Conservation (phyloP, 345 rosid genomes). For the Durio zibethinus region DNA sequence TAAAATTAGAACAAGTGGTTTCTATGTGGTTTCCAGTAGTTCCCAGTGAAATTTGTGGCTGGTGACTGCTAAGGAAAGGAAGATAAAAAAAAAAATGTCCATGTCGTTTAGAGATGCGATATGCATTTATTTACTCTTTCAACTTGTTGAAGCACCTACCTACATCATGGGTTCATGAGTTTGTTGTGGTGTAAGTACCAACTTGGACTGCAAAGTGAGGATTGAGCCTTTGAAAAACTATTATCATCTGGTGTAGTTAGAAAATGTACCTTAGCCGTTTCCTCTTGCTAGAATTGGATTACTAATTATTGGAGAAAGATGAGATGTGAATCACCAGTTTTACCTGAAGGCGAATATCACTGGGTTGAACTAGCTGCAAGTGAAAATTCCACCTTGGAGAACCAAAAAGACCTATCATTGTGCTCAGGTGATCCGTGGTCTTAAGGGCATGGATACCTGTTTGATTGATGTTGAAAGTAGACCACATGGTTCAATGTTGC, state of each 20-base stretch:
- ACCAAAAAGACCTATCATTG: neutral
- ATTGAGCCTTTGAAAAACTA: neutral
- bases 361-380: neutral
- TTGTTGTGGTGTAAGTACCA: neutral
- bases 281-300: neutral
- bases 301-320: neutral
- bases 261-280: neutral
- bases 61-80: neutral
- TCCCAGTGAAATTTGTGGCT: neutral
- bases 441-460: neutral
- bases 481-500: neutral
- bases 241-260: neutral
- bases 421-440: neutral
- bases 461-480: neutral
- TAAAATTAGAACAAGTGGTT: neutral
- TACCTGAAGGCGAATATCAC: neutral
- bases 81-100: neutral
- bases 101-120: neutral
- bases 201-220: slow-evolving; percentile 17
- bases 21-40: neutral
- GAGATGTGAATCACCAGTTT: neutral
- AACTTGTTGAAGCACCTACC: neutral
- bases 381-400: neutral
- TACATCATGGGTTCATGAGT: neutral
- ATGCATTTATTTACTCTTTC: neutral